Evolutionary conservation across 1,139 yeast species (phyloP).

Genomic region (Candida sp.): DNA sequence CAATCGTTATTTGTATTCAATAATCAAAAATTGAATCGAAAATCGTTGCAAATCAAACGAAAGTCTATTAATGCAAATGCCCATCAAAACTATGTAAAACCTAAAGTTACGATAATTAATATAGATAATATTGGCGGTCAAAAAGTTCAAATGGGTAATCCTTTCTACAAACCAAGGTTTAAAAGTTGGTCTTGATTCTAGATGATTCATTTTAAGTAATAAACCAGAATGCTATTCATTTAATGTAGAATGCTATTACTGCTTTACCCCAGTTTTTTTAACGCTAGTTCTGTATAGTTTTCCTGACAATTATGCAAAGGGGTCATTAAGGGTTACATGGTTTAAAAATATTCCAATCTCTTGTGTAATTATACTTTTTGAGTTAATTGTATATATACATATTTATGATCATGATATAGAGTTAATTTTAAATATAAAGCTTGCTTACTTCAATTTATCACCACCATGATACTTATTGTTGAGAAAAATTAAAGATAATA

Average conservation of each 20-base stretch:
- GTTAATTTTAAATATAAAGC: no score
- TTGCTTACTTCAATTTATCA: no score
- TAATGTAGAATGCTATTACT: no score
- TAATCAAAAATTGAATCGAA: neutral
- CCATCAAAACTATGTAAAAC: neutral
- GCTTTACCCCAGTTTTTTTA: no score
- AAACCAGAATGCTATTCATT: no score
- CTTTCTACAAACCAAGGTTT: constrained; percentile 11
- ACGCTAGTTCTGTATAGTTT: neutral
- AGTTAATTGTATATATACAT: no score
- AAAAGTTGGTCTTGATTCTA: neutral
- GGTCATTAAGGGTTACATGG: no score
- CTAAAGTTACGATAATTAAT: neutral
- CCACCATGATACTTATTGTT: neutral
- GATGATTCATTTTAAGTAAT: no score
- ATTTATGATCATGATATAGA: no score
- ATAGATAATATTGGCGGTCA: neutral
- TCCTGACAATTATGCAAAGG: neutral
- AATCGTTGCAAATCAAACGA: neutral
- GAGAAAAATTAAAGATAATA: neutral
- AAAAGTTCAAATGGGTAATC: constrained; percentile 9
- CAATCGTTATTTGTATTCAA: neutral
- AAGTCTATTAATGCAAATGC: neutral
- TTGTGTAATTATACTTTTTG: neutral
- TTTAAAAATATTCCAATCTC: neutral